Conservation (phyloP, 164 flowering plant genomes). For the Stephania japonica region DNA sequence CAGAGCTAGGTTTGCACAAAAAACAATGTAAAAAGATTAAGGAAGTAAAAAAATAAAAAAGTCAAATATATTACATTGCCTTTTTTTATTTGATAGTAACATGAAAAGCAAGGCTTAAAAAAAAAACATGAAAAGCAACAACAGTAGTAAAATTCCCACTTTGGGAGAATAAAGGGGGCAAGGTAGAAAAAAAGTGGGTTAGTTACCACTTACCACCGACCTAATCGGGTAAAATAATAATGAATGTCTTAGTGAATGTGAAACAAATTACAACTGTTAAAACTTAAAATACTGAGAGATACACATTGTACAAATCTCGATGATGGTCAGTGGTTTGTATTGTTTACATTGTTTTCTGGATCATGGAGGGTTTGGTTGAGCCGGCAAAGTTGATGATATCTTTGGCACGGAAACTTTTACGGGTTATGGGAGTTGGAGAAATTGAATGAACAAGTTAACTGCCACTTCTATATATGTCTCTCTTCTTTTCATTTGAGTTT, state of each 20-base stretch:
- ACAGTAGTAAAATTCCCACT: neutral
- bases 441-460: neutral
- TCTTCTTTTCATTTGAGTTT: neutral
- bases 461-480: neutral
- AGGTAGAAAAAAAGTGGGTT: neutral
- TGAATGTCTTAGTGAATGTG: no score
- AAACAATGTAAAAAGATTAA: no score
- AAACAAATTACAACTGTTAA: no score
- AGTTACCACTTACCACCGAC: neutral
- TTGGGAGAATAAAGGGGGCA: neutral
- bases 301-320: neutral
- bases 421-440: constrained; percentile 4
- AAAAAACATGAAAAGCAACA: neutral
- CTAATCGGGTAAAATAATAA: neutral
- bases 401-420: constrained; percentile 14
- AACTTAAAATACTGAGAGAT: no score
- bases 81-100: neutral
- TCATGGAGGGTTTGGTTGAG: neutral
- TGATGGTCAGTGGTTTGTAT: neutral
- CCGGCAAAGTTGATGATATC: neutral
- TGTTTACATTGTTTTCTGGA: constrained; percentile 12
- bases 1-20: neutral
- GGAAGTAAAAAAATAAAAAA: no score
- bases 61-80: neutral
- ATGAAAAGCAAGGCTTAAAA: neutral